A percentile compares a stretch with the other conserved stretches of the same genome.
Conservation (phyloP, 106 monocot species). For the Apostasia shenzhenica region DNA sequence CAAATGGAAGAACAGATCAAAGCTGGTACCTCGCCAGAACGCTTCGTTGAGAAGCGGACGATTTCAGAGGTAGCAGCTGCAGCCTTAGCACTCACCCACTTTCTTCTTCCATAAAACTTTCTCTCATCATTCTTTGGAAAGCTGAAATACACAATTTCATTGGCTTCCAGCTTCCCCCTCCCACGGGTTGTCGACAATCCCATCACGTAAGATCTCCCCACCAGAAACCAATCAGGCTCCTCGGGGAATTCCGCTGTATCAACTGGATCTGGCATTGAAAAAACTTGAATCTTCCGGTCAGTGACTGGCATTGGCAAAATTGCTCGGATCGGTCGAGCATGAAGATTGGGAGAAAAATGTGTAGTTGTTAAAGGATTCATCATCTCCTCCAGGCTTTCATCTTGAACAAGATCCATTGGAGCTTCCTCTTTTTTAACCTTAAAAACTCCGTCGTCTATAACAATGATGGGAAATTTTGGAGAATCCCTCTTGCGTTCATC, state of each 20-base stretch:
- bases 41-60: slow-evolving; percentile 73
- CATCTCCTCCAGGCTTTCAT: not conserved
- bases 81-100: slow-evolving; percentile 35
- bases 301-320: slow-evolving; percentile 17
- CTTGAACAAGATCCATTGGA: not conserved
- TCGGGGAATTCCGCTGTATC: slow-evolving; percentile 56
- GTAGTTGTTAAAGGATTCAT: slow-evolving; percentile 14
- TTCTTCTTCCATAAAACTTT: slow-evolving; percentile 13
- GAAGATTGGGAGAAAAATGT: slow-evolving; percentile 33
- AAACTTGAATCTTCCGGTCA: slow-evolving; percentile 13
- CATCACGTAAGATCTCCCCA: slow-evolving; percentile 47
- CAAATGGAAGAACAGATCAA: not conserved
- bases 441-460: not conserved
- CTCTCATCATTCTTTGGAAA: slow-evolving; percentile 33
- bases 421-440: not conserved
- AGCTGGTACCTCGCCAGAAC: slow-evolving; percentile 59
- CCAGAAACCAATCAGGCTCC: slow-evolving; percentile 67
- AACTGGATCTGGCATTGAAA: slow-evolving; percentile 12
- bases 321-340: slow-evolving; percentile 50
- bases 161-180: slow-evolving; percentile 26
- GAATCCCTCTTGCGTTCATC: too few relatives aligned
- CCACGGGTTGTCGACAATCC: slow-evolving; percentile 64
- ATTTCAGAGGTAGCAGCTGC: slow-evolving; percentile 54
- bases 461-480: not conserved
- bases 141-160: slow-evolving; percentile 65